Percentiles rank a stretch among this genome's conserved stretches.
Conservation (phyloP, 1,284 basidiomycete species). For the Ceratobasidium sp. region DNA sequence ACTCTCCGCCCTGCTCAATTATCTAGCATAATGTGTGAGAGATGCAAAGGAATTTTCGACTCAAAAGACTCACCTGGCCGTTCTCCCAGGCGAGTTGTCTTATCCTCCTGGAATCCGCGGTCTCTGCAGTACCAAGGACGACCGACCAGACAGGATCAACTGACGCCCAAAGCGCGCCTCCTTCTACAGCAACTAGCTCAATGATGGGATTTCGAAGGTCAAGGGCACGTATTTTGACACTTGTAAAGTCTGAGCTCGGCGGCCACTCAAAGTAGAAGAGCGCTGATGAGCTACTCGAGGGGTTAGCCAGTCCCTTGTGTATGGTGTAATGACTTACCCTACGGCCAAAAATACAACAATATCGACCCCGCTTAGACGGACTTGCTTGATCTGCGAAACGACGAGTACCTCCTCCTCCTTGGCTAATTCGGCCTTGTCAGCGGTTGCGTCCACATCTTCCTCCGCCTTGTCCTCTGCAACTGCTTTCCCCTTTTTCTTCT, state of each 20-base stretch:
- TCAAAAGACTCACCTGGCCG: slow-evolving; percentile 31
- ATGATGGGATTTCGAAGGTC: slow-evolving; percentile 42
- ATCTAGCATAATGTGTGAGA: not conserved
- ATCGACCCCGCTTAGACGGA: slow-evolving; percentile 47
- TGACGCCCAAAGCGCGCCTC: slow-evolving; percentile 40
- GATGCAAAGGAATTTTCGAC: slow-evolving; percentile 6
- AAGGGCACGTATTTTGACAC: slow-evolving; percentile 26
- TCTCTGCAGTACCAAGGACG: not conserved
- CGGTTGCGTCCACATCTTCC: slow-evolving; percentile 42
- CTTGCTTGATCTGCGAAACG: slow-evolving; percentile 57
- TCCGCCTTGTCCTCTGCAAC: slow-evolving; percentile 44
- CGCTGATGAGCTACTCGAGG: slow-evolving; percentile 64
- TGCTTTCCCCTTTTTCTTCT: slow-evolving; percentile 42
- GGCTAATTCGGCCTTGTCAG: slow-evolving; percentile 9
- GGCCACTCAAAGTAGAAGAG: slow-evolving; percentile 59
- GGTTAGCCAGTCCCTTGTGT: not conserved
- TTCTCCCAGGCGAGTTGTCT: slow-evolving; percentile 36
- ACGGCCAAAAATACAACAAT: slow-evolving; percentile 67
- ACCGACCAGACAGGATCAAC: slow-evolving; percentile 41
- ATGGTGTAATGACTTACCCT: slow-evolving; percentile 58
- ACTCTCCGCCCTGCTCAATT: slow-evolving; percentile 18
- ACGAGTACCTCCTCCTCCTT: slow-evolving; percentile 56
- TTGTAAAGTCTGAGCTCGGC: slow-evolving; percentile 14
- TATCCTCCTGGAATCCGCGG: not conserved
- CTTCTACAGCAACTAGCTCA: slow-evolving; percentile 40